Evolutionary conservation across 192 early-diverging fungal genomes (phyloP).

Genomic region (Coemansia sp.): DNA sequence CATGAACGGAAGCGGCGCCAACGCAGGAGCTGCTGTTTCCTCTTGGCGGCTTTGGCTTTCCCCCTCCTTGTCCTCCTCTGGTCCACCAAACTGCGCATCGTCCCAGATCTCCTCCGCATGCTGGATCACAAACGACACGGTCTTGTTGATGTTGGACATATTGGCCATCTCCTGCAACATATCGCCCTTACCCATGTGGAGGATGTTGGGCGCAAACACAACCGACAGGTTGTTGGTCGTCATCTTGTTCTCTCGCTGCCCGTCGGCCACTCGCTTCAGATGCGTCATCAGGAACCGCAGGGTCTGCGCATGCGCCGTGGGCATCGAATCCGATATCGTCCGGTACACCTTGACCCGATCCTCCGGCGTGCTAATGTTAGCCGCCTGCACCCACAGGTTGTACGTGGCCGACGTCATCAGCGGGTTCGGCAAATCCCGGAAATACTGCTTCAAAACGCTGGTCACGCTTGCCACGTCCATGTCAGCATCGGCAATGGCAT

Average conservation of each 20-base stretch:
- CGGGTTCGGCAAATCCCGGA: slow-evolving; percentile 73
- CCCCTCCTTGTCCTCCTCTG: too few species aligned
- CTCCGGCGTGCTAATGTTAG: slow-evolving; percentile 24
- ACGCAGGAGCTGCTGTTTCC: too few species aligned
- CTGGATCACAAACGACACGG: slow-evolving; percentile 68
- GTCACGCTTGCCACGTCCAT: slow-evolving; percentile 78
- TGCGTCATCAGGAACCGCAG: slow-evolving; percentile 64
- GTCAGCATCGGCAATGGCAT: slow-evolving; percentile 22
- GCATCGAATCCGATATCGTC: slow-evolving; percentile 58
- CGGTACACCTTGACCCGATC: slow-evolving; percentile 46
- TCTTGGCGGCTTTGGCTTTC: too few species aligned
- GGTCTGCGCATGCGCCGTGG: slow-evolving; percentile 62
- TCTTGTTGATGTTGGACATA: slow-evolving; percentile 71
- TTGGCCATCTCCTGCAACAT: slow-evolving; percentile 66
- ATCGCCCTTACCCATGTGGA: slow-evolving; percentile 61
- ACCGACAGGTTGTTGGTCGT: slow-evolving; percentile 87
- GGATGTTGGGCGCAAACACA: slow-evolving; percentile 89
- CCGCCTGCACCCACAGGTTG: slow-evolving; percentile 62
- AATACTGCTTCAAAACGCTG: slow-evolving; percentile 78
- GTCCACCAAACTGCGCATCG: not conserved
- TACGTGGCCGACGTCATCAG: slow-evolving; percentile 72
- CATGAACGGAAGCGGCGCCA: not conserved
- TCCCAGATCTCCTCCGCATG: slow-evolving; percentile 56
- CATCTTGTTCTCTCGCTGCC: slow-evolving; percentile 80
- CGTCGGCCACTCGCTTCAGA: slow-evolving; percentile 62